Evolutionary conservation across 495 filamentous ascomycete genomes (phyloP), one percentile per base, ranked within the genome.

Genomic region (Astrothelium macrocarpum): DNA sequence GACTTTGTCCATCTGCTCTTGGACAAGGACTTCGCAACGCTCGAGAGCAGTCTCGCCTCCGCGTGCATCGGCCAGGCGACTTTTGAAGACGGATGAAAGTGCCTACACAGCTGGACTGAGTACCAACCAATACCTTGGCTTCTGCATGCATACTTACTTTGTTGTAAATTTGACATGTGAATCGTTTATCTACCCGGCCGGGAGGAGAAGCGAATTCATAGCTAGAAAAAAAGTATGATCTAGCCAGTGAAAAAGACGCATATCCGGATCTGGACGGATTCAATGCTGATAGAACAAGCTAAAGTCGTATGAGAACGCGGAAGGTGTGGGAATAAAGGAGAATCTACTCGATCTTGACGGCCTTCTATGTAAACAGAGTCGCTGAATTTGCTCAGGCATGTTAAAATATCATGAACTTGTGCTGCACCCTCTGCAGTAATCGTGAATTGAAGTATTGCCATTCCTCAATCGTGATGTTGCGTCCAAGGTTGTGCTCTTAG

Each of bases 231-330:
- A 97, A 98, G n/a, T 78, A 76, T 62, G 78, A 80, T 29, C 80
- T 81, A 59, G 87, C 83, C 42, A 96, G 84, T 14, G 82, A 82
- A 68, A 96, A 89, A 18, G 89, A 90, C 0, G 88, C 85, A 76
- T 96, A 96, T 45, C 91, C 91, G 25, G 94, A 95, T 71, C 95
- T 95, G 18, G 91, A 90, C n/a, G 86, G 82, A 75, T 97, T 98
- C 43, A 98, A 78, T 1, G 90, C 85, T 36, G 89, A 91, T 59
- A 98, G 72, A 23, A 86, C 82, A 53, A 97, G 84, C 89, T 95
- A 65, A 59, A 67, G 14, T 31, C 65, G 25, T 59, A 42, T 53
- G 28, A 59, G 65, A 56, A 32, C 45, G 53, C 20, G 7, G 10
- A 14, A 39, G 20, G 25, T 18, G 26, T 26, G 18, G 23, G 45